Evolutionary conservation across 495 filamentous ascomycete genomes (phyloP), one percentile per base, ranked within the genome.

Genomic region (Penicillium simplicissimum): DNA sequence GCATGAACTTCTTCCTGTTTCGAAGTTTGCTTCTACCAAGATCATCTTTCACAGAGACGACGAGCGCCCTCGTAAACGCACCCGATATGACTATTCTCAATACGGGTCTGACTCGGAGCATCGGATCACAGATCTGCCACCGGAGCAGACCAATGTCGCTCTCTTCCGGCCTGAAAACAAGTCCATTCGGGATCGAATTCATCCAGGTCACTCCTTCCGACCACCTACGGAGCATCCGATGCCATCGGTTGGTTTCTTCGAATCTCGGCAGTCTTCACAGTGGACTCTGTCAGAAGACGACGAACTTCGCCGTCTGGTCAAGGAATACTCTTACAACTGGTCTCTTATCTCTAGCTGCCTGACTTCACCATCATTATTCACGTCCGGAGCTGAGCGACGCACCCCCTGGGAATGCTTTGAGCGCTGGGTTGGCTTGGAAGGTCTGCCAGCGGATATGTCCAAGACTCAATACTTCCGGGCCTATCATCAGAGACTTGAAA

Each of bases 341-440:
- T 91, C 92, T 11, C 79, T 98, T 8, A 96, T 98, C 49, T 90
- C 92, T 6, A 88, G 82, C 61, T 88, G 91, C 61, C 77, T 97
- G 42, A 83, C 85, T 0, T 82, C 86, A n/a, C 83, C 85, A 49
- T 95, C 91, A 4, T 64, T 84, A 34, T 96, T 89, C 68, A 85
- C 88, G 23, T 93, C 94, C 51, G 89, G 90, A 14, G 85, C 91
- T 11, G 96, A 97, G 68, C 86, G 95, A 57, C 84, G 95, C 52
- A 98, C 96, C 4, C 93, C 95, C 6, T 98, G 95, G 95, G 95
- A 98, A 76, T 98, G 95, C 69, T 98, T 98, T 67, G 95, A 98
- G 71, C 87, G 96, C 38, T 98, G 94, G 92, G 86, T 96, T 15
- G 85, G 88, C 57, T 77, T 98, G 10, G 95, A 97, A 76, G 92